Evolutionary conservation across 805 yeast species (phyloP), one percentile per base, ranked within the genome.

Genomic region (Yamadazyma tumulicola): DNA sequence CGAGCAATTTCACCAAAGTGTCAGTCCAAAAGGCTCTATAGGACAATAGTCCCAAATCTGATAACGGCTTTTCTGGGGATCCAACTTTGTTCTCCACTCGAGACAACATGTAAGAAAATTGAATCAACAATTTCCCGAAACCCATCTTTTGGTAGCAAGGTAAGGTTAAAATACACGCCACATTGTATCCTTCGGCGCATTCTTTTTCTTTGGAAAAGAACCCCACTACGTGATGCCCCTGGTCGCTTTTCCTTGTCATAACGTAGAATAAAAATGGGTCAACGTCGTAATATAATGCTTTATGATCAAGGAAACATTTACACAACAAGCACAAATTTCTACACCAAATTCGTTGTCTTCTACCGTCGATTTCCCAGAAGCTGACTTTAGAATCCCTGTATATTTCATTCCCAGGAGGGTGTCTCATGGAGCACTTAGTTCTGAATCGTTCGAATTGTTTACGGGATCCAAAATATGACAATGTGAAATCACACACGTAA

Each of bases 391-490:
- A 89, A 57, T 93, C 97, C 32, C 98, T 69, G 58, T 93, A 93
- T 15, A 93, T 89, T 54, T 93, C 98, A 62, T 93, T 93, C 0
- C 99, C 99, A 0, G 99, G 99, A 1, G 99, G 99, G 52, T 91
- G 97, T 54, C 82, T 79, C 61, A 93, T 69, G 1, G 94, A 81
- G 55, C 94, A 85, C 54, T 93, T 93, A 18, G 77, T 58, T 52
- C 97, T 72, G 63, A 87, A 93, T 43, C 99, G 69, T 62, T 93
- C 94, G 62, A 91, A 93, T 60, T 89, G 97, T 51, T 85, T 86
- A 42, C 73, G 69, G 0, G 95, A 85, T 4, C 95, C 93, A 61
- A 86, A 93, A 60, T 86, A 93, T 39, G 85, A 79, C 39, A 93
- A 59, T 2, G 96, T 80, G 55, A 85, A 93, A 60, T 89, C 97